Base-by-base conservation (phyloP, 2,329 filamentous ascomycete genomes). In the Trematosphaeria pertusa region DNA sequence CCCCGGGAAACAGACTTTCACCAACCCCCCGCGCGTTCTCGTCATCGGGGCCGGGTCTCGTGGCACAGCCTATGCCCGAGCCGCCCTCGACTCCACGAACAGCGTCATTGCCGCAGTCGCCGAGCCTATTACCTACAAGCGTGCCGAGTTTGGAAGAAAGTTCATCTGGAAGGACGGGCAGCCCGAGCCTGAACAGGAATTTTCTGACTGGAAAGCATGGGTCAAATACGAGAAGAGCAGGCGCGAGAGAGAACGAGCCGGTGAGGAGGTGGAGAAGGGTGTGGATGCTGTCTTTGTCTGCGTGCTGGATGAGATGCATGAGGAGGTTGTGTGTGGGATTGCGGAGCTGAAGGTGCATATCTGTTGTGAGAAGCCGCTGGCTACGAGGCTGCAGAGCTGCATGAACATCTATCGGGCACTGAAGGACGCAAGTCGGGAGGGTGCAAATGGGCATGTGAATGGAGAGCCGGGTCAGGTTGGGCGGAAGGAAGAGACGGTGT, bases 301-400 rank as follows among this genome's bases (percentile, higher is more conserved):
- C 69, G 91, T 95, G 2, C 79, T 93, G 8, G 94, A 99, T 70
- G 89, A 96, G 72, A 87, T 89, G 75, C 94, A 99, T 71, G 85
- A 85, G 38, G 87, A 91, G 45, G 90, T 93, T 37, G 82, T 96
- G 17, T 80, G 87, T 33, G 88, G 84, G 1, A 79, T 96, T 41
- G 87, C 88, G 1, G 82, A 82, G 10, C 74, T 77, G 67, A 82
- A 78, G 2, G 75, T 97, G 37, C 91, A 97, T 70, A 85, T 97
- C 54, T 89, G 97, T 79, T 95, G 91, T 69, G 94, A 99, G 78
- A 99, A 99, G 74, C 94, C 94, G 2, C 75, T 99, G 43, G 90
- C 91, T 0, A 91, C 90, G 17, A 87, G 83, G 0, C 75, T 97
- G 20, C 71, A 80, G 14, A 91, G 94, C 61, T 97, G 91, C 65